Evolutionary conservation across 1,139 yeast genomes (phyloP), one percentile per base, ranked within the genome.

Genomic region (Sugiyamaella castrensis): DNA sequence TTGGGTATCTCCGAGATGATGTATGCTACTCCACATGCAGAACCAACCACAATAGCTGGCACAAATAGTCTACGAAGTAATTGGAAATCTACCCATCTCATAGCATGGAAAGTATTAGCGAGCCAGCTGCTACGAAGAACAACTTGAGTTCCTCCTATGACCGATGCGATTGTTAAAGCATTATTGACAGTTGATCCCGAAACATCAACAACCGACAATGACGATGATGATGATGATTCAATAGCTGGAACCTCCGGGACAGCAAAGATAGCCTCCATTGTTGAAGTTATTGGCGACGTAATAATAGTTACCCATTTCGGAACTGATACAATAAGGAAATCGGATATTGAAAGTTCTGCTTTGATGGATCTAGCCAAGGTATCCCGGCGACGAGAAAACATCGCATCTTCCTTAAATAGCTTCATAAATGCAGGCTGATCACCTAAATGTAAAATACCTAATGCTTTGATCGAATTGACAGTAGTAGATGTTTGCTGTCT

Each of bases 341-440:
- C 98, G 13, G 74, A 51, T 2, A 86, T 48, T 12, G 82, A 79
- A 41, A 91, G 75, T 33, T 78, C 76, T 33, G 81, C 78, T 53
- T 77, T 73, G 40, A 91, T 71, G 43, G 78, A 74, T 56, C 84
- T 80, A 35, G 80, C 76, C 37, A 82, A 69, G 5, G 77, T 67
- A 60, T 92, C 96, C 40, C 77, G 78, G 50, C 76, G 76, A 58
- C 91, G 80, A 2, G 88, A 79, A 59, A 89, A 92, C 98, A 92
- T 92, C 43, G 85, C 76, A 26, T 81, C 84, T 12, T 87, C 79
- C 51, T 86, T 80, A 70, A 92, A 91, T 9, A 77, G 77, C 55
- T 84, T 84, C 53, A 81, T 82, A 43, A 64, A 64, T 10, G 66
- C 67, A 71, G 76, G 69, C 82, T 55, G 72, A 52, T 77, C 76